Evolutionary conservation across 2,329 filamentous ascomycete species (phyloP).

Genomic region (Exophiala phaeomuriformis): DNA sequence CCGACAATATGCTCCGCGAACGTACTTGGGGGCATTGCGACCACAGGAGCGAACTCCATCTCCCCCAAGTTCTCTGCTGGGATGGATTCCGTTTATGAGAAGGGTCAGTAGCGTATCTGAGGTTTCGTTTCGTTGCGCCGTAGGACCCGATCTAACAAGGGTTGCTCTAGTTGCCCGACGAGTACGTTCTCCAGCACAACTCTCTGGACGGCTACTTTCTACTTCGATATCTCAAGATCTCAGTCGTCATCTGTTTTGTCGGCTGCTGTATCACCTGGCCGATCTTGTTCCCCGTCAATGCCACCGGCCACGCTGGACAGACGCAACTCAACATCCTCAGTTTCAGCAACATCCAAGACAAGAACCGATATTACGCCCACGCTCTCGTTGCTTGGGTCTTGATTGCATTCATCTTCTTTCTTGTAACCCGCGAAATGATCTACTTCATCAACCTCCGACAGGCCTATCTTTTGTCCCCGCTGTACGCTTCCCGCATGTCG

Average conservation of each 20-base stretch:
- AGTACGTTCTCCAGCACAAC: slow-evolving; percentile 78
- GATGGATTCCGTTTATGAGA: slow-evolving; percentile 63
- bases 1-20: slow-evolving; percentile 49
- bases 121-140: background rate
- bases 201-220: slow-evolving; percentile 89
- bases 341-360: slow-evolving; percentile 66
- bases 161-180: slow-evolving; percentile 51
- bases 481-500: slow-evolving; percentile 77
- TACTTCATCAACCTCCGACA: slow-evolving; percentile 91
- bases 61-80: slow-evolving; percentile 55
- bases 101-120: slow-evolving; percentile 36
- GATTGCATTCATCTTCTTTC: slow-evolving; percentile 78
- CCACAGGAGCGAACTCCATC: slow-evolving; percentile 51
- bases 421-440: slow-evolving; percentile 78
- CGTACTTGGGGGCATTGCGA: slow-evolving; percentile 48
- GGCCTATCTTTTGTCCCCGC: slow-evolving; percentile 78
- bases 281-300: slow-evolving; percentile 79
- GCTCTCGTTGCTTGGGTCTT: slow-evolving; percentile 74
- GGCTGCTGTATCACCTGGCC: slow-evolving; percentile 83
- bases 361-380: slow-evolving; percentile 71
- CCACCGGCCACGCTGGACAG: slow-evolving; percentile 63
- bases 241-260: slow-evolving; percentile 70
- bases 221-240: slow-evolving; percentile 76
- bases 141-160: background rate
- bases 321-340: slow-evolving; percentile 68